phyloP scores from a whole-genome alignment of 2,329 filamentous ascomycete genomes.

The Tolypocladium paradoxum region DNA sequence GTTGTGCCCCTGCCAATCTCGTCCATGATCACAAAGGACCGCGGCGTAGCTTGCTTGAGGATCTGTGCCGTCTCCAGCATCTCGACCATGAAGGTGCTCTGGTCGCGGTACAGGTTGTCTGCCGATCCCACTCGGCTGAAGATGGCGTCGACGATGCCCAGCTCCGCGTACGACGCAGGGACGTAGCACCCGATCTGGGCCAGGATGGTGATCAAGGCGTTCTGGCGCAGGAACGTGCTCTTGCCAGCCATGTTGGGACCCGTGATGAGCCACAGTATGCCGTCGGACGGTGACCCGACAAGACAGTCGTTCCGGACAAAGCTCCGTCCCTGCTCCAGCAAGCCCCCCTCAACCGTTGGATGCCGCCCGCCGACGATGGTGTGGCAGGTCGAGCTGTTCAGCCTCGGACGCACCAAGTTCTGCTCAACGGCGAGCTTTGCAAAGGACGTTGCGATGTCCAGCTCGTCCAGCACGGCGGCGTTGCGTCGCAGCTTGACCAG shows the following conservation, averaged over 20 bases:
- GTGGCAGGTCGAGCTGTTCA: slow-evolving; percentile 56
- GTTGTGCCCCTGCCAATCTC: slow-evolving; percentile 93
- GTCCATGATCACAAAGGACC: slow-evolving; percentile 95
- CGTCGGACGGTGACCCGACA: slow-evolving; percentile 56
- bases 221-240: slow-evolving; percentile 90
- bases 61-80: slow-evolving; percentile 96
- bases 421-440: slow-evolving; percentile 69
- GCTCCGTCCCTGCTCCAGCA: slow-evolving; percentile 65
- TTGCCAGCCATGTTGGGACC: slow-evolving; percentile 99
- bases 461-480: slow-evolving; percentile 81
- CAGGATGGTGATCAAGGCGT: slow-evolving; percentile 85
- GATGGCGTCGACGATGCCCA: slow-evolving; percentile 91
- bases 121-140: slow-evolving; percentile 90
- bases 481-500: slow-evolving; percentile 82
- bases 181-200: slow-evolving; percentile 91
- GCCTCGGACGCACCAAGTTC: slow-evolving; percentile 58
- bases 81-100: slow-evolving; percentile 98
- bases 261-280: slow-evolving; percentile 57
- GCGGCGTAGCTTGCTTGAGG: slow-evolving; percentile 68
- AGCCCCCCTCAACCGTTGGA: slow-evolving; percentile 78
- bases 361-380: slow-evolving; percentile 80
- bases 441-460: slow-evolving; percentile 84
- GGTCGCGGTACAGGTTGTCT: slow-evolving; percentile 87
- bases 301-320: slow-evolving; percentile 84
- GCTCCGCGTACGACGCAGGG: slow-evolving; percentile 72